Evolutionary conservation across 495 filamentous ascomycete genomes (phyloP), one percentile per base, ranked within the genome.

Genomic region (Mytilinidion resinicola): DNA sequence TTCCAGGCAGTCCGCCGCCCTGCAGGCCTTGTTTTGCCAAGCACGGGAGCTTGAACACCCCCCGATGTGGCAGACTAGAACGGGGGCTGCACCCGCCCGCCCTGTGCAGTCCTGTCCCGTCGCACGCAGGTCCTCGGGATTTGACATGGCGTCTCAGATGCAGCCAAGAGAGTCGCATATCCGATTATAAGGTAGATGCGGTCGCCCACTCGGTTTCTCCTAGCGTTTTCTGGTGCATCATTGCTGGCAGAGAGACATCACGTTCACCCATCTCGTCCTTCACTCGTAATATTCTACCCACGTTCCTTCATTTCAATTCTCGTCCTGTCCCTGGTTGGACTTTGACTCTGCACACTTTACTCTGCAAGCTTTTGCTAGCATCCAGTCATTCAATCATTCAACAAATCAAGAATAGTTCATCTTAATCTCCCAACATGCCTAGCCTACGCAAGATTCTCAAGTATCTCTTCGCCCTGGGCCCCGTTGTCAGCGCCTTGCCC

Each of bases 321-420:
- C 46, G 49, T 41, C 20, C 44, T 68, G 65, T 68, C 65, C 65
- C 65, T 68, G 65, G 65, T 68, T 65, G 65, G 65, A 68, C 65
- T 63, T 55, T 60, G 35, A 47, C 35, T 51, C 57, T 35, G 53
- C 53, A 51, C 48, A 68, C 56, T 62, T 53, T 15, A 37, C 30
- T 53, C 17, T 54, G 33, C 61, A 34, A 60, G 55, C 36, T 48
- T 53, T 60, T 67, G 60, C 61, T 57, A 41, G 48, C 43, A 33
- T 35, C 43, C 55, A 41, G 4, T 57, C 52, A 37, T 42, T 57
- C 33, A 7, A 49, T 12, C 1, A 17, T 6, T 3, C 33, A 8
- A 10, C 39, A 33, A 33, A n/a, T 42, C 37, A 41, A 38, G 47
- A 41, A 61, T 56, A 39, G 39, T 36, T 15, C 49, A 10, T 21